Evolutionary conservation across 2,329 filamentous ascomycete species (phyloP).

Genomic region (Cytospora paraplurivora): DNA sequence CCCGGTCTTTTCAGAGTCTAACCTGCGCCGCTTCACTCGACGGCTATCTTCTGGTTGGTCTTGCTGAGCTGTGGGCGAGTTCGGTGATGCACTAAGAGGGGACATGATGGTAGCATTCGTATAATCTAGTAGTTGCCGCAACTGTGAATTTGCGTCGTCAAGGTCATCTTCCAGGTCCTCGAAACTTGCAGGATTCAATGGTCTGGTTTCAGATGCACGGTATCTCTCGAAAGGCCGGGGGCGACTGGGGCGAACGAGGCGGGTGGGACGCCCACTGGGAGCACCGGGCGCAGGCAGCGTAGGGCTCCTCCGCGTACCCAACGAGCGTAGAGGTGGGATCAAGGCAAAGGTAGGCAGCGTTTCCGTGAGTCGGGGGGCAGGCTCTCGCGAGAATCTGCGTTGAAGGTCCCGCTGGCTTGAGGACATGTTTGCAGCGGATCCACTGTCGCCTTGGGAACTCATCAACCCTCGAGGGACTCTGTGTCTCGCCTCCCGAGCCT

Average conservation of each 20-base stretch:
- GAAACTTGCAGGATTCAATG: slow-evolving; percentile 33
- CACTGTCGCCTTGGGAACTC: slow-evolving; percentile 5
- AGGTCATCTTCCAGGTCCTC: slow-evolving; percentile 44
- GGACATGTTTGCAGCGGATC: slow-evolving; percentile 39
- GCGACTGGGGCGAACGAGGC: neutral
- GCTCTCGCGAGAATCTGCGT: slow-evolving; percentile 42
- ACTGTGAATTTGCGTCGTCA: slow-evolving; percentile 47
- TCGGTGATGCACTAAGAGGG: slow-evolving; percentile 38
- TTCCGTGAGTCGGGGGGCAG: slow-evolving; percentile 34
- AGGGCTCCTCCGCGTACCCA: slow-evolving; percentile 36
- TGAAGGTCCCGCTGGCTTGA: slow-evolving; percentile 40
- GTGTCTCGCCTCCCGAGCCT: slow-evolving; percentile 1
- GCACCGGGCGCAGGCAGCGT: slow-evolving; percentile 34
- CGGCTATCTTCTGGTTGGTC: slow-evolving; percentile 52
- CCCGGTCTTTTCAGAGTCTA: slow-evolving; percentile 63
- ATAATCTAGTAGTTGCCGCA: slow-evolving; percentile 47
- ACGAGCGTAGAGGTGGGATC: slow-evolving; percentile 43
- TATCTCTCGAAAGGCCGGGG: slow-evolving; percentile 35
- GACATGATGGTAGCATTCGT: slow-evolving; percentile 28
- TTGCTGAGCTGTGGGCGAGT: slow-evolving; percentile 42
- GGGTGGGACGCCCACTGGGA: slow-evolving; percentile 28
- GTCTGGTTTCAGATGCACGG: slow-evolving; percentile 28
- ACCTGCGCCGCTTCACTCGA: slow-evolving; percentile 67
- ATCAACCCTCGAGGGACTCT: slow-evolving; percentile 9
- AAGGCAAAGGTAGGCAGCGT: slow-evolving; percentile 33